phyloP scores from a whole-genome alignment of 164 flowering plant genomes.

The Stephania yunnanensis region DNA sequence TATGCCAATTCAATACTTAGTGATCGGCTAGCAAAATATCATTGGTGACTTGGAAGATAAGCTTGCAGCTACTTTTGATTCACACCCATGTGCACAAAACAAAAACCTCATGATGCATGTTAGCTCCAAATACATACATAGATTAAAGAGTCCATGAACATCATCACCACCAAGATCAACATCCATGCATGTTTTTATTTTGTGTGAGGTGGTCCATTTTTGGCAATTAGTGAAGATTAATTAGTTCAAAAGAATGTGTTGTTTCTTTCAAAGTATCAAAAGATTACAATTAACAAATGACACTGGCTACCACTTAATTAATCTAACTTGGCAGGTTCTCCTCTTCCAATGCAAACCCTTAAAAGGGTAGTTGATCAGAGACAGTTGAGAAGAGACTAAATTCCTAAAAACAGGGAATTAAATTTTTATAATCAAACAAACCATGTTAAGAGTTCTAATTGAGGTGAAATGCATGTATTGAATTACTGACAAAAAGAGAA shows the following conservation, averaged over 20 bases:
- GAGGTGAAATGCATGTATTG: slow-evolving; percentile 21
- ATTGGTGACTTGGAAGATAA: not conserved
- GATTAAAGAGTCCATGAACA: not conserved
- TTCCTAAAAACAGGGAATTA: not conserved
- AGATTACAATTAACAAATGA: not conserved
- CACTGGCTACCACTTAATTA: no score
- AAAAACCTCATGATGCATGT: not conserved
- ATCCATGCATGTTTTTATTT: not conserved
- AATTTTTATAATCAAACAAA: no score
- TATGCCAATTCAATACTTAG: not conserved
- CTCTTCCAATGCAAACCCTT: not conserved
- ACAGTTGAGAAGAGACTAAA: not conserved
- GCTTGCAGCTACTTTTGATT: not conserved
- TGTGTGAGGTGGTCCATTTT: not conserved
- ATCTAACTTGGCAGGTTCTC: not conserved
- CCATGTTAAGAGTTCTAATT: not conserved
- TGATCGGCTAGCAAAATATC: not conserved
- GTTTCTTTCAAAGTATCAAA: not conserved
- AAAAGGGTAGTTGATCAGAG: not conserved
- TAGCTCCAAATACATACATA: no score
- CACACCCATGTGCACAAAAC: not conserved
- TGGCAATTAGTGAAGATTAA: not conserved
- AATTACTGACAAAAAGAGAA: slow-evolving; percentile 1
- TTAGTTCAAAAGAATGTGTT: not conserved
- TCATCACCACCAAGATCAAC: not conserved